phyloP scores from a whole-genome alignment of 2,329 filamentous ascomycete genomes.

The Colletotrichum echinochloae region DNA sequence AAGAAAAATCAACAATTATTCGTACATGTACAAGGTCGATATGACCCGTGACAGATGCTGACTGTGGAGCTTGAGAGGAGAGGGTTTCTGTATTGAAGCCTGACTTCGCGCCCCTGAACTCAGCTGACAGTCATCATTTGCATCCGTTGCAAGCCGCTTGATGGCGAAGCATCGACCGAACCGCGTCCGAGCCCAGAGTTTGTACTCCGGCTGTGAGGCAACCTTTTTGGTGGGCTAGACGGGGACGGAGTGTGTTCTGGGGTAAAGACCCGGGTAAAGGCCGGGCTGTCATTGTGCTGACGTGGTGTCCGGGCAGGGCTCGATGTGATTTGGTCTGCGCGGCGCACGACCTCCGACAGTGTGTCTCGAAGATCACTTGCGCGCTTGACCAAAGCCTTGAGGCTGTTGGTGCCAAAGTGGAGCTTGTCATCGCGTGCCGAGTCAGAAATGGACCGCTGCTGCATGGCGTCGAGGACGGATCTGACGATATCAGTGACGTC shows the following conservation, averaged over 20 bases:
- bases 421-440: slow-evolving; percentile 63
- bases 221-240: slow-evolving; percentile 64
- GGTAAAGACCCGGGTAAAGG: slow-evolving; percentile 72
- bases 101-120: slow-evolving; percentile 39
- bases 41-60: slow-evolving; percentile 6
- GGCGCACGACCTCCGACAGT: slow-evolving; percentile 70
- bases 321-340: slow-evolving; percentile 67
- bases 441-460: slow-evolving; percentile 62
- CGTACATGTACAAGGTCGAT: slow-evolving; percentile 42
- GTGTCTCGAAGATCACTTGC: slow-evolving; percentile 70
- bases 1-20: slow-evolving; percentile 41
- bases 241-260: slow-evolving; percentile 65
- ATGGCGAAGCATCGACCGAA: slow-evolving; percentile 65
- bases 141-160: slow-evolving; percentile 65
- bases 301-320: slow-evolving; percentile 66
- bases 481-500: slow-evolving; percentile 65
- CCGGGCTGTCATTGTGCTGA: slow-evolving; percentile 67
- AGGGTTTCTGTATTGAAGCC: neutral
- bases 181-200: slow-evolving; percentile 63
- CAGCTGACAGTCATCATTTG: slow-evolving; percentile 75
- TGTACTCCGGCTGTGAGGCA: slow-evolving; percentile 65
- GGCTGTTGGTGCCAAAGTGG: slow-evolving; percentile 76
- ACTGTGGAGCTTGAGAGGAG: neutral
- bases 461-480: slow-evolving; percentile 74
- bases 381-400: slow-evolving; percentile 74